Evolutionary conservation across 768 basidiomycete genomes (phyloP), one percentile per base, ranked within the genome.

Genomic region (Cystobasidiopsis lactophilus): DNA sequence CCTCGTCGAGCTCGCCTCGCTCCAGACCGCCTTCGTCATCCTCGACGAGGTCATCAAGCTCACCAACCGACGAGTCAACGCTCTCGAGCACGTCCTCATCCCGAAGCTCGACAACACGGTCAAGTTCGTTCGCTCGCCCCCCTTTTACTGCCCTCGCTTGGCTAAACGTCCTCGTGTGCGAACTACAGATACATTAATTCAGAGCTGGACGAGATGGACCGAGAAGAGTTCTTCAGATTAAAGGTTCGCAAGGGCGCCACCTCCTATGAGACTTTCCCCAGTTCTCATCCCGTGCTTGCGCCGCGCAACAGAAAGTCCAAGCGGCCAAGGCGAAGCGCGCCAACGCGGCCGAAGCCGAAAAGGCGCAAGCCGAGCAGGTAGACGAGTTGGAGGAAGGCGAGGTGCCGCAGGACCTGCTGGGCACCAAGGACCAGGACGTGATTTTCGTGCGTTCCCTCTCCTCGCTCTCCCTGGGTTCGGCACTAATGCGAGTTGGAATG

Each of bases 21-120:
- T 98, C 39, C 70, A 96, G 70, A 96, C 93, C 0, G 93, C 93
- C 3, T 98, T 98, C 70, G 91, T 80, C 53, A 95, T 96, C 59
- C 76, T 98, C 35, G 93, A 98, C 68, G 93, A 96, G 69, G 93
- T 96, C 55, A 98, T 98, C 63, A 82, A 85, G 44, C 86, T 89
- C n/a, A 96, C 93, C 35, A 98, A 96, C 67, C 82, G 93, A 49
- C 79, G 93, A 57, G 93, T 98, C 38, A 98, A 98, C 63, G 93
- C 93, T 2, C 91, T 98, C 58, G 93, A 98, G 62, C 86, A 98
- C 65, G 79, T 98, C 58, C 73, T 98, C 60, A 95, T 98, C 53
- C 93, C 93, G 18, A 75, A 81, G 40, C 70, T 98, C 47, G 91
- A 96, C 43, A 95, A 95, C 67, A 96, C 93, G 14, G 85, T 98